These are phyloP conservation scores for Populus euphratica DNA, from an alignment of 345 rosid species.

Conservation along the genomic window DNA sequence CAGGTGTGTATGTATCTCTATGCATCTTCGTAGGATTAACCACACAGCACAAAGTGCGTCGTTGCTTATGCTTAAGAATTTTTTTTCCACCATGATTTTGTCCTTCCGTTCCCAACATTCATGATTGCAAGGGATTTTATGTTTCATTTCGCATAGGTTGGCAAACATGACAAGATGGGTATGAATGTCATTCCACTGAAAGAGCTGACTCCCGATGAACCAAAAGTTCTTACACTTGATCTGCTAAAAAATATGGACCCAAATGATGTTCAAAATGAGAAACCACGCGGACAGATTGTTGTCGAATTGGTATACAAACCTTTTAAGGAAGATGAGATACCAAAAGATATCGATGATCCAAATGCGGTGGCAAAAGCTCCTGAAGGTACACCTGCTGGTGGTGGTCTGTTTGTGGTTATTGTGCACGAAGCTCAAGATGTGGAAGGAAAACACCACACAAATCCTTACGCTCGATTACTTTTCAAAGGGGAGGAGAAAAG, in stretches of 20 bases:
- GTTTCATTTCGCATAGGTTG: slow-evolving; percentile 42
- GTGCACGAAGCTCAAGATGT: slow-evolving; percentile 84
- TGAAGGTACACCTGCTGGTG: slow-evolving; percentile 77
- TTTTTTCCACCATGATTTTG: not conserved
- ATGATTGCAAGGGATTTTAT: not conserved
- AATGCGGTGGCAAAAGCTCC: slow-evolving; percentile 64
- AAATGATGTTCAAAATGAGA: slow-evolving; percentile 55
- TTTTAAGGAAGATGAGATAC: slow-evolving; percentile 57
- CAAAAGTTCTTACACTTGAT: slow-evolving; percentile 58
- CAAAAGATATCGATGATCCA: slow-evolving; percentile 44
- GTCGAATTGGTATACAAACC: slow-evolving; percentile 75
- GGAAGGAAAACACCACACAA: slow-evolving; percentile 93
- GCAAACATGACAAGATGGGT: slow-evolving; percentile 96
- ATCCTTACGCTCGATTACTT: slow-evolving; percentile 62
- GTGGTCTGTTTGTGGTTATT: slow-evolving; percentile 75
- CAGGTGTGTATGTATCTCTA: slow-evolving; percentile 41
- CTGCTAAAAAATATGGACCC: slow-evolving; percentile 70
- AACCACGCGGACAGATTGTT: slow-evolving; percentile 67
- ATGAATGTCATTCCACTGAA: slow-evolving; percentile 71
- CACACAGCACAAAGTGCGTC: not conserved
- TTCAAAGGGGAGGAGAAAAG: slow-evolving; percentile 81
- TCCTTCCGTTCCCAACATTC: not conserved
- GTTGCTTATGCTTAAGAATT: not conserved
- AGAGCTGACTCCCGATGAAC: slow-evolving; percentile 67
- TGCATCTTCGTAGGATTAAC: not conserved